Evolutionary conservation across 2,329 filamentous ascomycete species (phyloP).

Genomic region (Elsinoe fawcettii): DNA sequence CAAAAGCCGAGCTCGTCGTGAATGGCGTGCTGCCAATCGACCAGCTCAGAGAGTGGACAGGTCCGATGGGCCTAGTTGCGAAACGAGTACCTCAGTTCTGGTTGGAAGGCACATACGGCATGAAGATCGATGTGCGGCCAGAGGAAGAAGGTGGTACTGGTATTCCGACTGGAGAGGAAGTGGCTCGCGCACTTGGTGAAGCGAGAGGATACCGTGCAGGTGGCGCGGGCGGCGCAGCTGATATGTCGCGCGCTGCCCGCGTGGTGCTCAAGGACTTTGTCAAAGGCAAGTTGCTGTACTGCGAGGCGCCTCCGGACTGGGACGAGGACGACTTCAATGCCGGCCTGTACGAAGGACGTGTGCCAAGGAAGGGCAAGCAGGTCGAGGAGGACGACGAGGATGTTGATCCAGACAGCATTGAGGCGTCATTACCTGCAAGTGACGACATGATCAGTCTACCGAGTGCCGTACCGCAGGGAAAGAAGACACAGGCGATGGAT

Average conservation of each 20-base stretch:
- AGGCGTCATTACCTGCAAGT: slow-evolving; percentile 28
- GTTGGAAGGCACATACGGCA: slow-evolving; percentile 87
- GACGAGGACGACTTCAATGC: slow-evolving; percentile 74
- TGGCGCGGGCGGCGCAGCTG: slow-evolving; percentile 73
- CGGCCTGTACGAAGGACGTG: slow-evolving; percentile 78
- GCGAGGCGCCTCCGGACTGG: slow-evolving; percentile 71
- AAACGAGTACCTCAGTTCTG: slow-evolving; percentile 79
- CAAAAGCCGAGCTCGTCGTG: slow-evolving; percentile 91
- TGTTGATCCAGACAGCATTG: slow-evolving; percentile 19
- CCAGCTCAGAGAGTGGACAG: slow-evolving; percentile 86
- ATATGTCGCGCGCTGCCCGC: slow-evolving; percentile 84
- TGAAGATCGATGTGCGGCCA: slow-evolving; percentile 73
- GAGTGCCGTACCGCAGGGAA: slow-evolving; percentile 43
- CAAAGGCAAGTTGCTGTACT: slow-evolving; percentile 87
- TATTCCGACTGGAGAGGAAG: slow-evolving; percentile 71
- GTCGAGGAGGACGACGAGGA: slow-evolving; percentile 34
- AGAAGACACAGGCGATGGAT: slow-evolving; percentile 72
- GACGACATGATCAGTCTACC: slow-evolving; percentile 42
- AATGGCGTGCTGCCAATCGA: slow-evolving; percentile 94
- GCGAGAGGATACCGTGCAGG: slow-evolving; percentile 87
- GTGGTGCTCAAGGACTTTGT: slow-evolving; percentile 96
- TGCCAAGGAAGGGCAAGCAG: slow-evolving; percentile 72
- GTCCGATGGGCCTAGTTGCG: slow-evolving; percentile 74
- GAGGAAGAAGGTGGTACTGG: slow-evolving; percentile 91
- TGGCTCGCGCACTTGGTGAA: slow-evolving; percentile 76